Base-by-base conservation (phyloP, 148 eudicot species). In the Chenopodium berlandieri region DNA sequence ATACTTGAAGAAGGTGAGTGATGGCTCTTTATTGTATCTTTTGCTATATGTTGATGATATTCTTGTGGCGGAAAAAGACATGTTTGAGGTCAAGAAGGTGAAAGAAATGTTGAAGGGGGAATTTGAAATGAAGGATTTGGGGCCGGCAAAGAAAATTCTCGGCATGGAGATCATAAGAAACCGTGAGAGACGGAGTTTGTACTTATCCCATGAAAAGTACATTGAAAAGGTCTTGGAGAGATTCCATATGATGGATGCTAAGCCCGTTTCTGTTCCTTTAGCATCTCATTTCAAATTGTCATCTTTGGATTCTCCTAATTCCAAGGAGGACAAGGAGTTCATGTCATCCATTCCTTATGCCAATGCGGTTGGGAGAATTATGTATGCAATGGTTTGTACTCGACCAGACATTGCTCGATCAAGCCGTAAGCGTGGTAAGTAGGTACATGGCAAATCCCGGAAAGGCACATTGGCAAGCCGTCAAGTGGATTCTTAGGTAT, bases 121-220 rank as follows among this genome's bases (percentile, higher is more conserved):
- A 63, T 65, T 65, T 65, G 32, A 65, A 65, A 65, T 65, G 69
- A 23, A 65, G 34, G 69, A 65, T 65, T 25, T 65, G 13, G 69
- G 31, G 32, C 13, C 13, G 11, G 34, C 69, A 19, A 65, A 0
- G n/a, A 25, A 23, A 23, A 23, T 25, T 25, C 69, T 25, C n/a
- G n/a, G 69, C 11, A 65, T 65, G 32, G 69, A 4, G n/a, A 63
- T 63, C 66, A 63, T 63, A 63, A 2, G 66, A 22, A 25, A 63
- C 7, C 25, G 66, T 22, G 22, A 63, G 66, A 63, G 66, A 19
- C 66, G 11, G 10, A 7, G 10, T 47, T 47, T 47, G 50, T 47
- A 7, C 50, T 47, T 47, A 0, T 47, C 50, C 66, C 25, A 63
- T n/a, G 14, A 65, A 65, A 65, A 23, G 69, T 65, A 65, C 11